These are phyloP conservation scores for Cyanidium caldarium DNA, from an alignment of 23 red algal species.

Conservation along the genomic window DNA sequence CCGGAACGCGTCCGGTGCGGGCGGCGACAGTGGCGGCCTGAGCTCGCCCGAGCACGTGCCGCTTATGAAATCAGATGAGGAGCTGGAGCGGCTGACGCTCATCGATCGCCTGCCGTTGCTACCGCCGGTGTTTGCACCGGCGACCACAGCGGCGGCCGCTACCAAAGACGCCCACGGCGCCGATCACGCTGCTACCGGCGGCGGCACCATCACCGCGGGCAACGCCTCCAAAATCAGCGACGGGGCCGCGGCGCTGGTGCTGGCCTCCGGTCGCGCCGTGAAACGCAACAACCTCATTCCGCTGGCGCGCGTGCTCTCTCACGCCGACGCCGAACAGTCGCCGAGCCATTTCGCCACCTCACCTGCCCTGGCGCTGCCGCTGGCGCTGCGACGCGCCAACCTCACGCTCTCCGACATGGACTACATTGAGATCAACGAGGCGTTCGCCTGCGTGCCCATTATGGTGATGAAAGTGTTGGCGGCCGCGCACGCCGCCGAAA, in stretches of 20 bases:
- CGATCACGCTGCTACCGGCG: background rate
- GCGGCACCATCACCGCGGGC: constrained; percentile 78
- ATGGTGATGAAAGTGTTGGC: constrained; percentile 14
- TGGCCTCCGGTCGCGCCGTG: constrained; percentile 30
- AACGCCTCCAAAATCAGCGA: constrained; percentile 83
- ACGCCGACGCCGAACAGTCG: constrained; percentile 62
- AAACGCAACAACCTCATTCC: constrained; percentile 19
- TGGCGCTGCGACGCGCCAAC: constrained; percentile 31
- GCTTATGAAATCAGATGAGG: constrained; percentile 34
- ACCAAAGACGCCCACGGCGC: background rate
- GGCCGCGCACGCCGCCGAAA: background rate
- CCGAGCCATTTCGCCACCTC: constrained; percentile 64
- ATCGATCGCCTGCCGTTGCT: constrained; percentile 13
- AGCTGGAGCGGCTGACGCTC: constrained; percentile 18
- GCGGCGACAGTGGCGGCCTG: background rate
- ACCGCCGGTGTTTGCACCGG: constrained; percentile 10
- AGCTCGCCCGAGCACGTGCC: background rate
- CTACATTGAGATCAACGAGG: constrained; percentile 89
- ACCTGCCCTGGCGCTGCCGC: constrained; percentile 53
- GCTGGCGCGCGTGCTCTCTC: constrained; percentile 30
- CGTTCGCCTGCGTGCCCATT: constrained; percentile 67
- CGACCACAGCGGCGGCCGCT: background rate
- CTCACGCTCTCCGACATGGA: constrained; percentile 51
- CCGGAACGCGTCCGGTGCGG: no score
- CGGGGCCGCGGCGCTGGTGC: constrained; percentile 80